Percentiles rank a stretch among this genome's conserved stretches.
Conservation (phyloP, 2,329 filamentous ascomycete genomes). For the Emericellopsis atlantica region DNA sequence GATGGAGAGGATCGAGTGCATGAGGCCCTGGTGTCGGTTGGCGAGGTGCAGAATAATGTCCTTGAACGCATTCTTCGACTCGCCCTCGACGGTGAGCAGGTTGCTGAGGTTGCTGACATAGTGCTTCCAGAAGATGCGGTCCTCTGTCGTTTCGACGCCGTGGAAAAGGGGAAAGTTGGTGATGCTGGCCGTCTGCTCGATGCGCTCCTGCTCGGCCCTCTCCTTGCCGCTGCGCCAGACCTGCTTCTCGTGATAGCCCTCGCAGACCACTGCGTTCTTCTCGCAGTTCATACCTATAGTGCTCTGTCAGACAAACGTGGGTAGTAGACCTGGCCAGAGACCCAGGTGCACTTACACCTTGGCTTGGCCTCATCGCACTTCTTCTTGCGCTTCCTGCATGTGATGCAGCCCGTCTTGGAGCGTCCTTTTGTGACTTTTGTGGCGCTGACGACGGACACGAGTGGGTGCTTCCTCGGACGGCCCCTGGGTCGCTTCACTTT, state of each 20-base stretch:
- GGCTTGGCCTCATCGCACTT: constrained; percentile 61
- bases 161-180: constrained; percentile 58
- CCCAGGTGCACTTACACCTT: constrained; percentile 35
- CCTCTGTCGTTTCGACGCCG: constrained; percentile 68
- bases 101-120: constrained; percentile 70
- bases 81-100: constrained; percentile 70
- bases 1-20: constrained; percentile 81
- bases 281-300: constrained; percentile 68
- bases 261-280: constrained; percentile 85
- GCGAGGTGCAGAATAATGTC: constrained; percentile 75
- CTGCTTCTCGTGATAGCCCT: constrained; percentile 78
- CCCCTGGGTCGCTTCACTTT: constrained; percentile 59
- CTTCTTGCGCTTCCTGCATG: constrained; percentile 57
- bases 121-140: constrained; percentile 71
- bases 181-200: constrained; percentile 36
- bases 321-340: background rate
- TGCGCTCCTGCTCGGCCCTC: constrained; percentile 55
- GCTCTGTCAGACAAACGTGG: constrained; percentile 6
- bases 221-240: constrained; percentile 81
- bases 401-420: constrained; percentile 57
- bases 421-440: constrained; percentile 68
- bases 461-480: constrained; percentile 69
- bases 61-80: constrained; percentile 74
- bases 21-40: constrained; percentile 64
- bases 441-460: constrained; percentile 40